Base-by-base conservation (phyloP, 371 early-diverging fungal species). In the Syncephalastrum racemosum region DNA sequence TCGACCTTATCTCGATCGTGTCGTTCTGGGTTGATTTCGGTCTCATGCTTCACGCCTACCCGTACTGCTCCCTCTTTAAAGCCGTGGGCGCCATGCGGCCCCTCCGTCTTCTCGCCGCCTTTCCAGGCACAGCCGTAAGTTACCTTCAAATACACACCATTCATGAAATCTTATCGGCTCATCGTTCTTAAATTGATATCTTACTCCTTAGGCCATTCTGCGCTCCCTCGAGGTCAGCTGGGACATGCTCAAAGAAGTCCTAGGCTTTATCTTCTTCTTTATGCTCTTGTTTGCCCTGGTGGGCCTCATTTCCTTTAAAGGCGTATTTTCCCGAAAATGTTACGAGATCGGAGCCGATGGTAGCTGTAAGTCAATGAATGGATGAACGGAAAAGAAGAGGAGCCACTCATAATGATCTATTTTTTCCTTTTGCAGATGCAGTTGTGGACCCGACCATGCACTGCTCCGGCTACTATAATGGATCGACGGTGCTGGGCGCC, bases 91-190 rank as follows among this genome's bases (percentile, higher is more conserved):
- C 82, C 7, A 36, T 72, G 3, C 60, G 82, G n/a, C 84, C 84
- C 3, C 62, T 84, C 46, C 78, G 81, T 14, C 62, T 84, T 2
- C 46, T 81, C 25, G 71, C 71, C 0, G 48, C 82, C 16, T 63
- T 82, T 10, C 79, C 75, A 1, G 84, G 84, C 45, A 84, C 82
- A 22, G 79, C 82, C 3, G 84, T 81, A 77, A 66, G 74, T 64
- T 14, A 20, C 14, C 19, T 8, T 46, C 23, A 1, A 1, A 10
- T 0, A 36, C 15, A 15, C 3, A 14, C 36, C 7, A 16, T 18
- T 13, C 27, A n/a, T 0, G 5, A 23, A 2, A 40, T 20, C 27
- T 43, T 43, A 5, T 47, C 39, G 19, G n/a, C n/a, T 54, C 16
- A 22, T 41, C 4, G 22, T 46, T 46, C 18, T 47, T 20, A 4